A percentile compares a stretch with the other conserved stretches of the same genome.
phyloP scores from a whole-genome alignment of 2,329 filamentous ascomycete genomes.

The Coleophoma cylindrospora region DNA sequence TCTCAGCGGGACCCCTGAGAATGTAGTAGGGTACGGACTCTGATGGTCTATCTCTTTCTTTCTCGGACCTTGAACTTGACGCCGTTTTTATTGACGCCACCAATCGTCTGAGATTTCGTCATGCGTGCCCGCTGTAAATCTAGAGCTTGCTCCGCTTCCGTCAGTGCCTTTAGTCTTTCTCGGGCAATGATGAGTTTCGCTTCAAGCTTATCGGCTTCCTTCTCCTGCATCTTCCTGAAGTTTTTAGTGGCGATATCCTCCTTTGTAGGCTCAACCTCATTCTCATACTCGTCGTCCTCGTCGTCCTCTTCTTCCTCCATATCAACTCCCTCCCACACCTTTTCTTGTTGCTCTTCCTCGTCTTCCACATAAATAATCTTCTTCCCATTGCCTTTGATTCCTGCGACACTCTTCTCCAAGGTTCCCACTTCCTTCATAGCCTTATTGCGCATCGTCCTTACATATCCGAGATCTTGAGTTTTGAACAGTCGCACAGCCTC shows the following conservation, averaged over 20 bases:
- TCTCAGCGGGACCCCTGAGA: too few relatives aligned
- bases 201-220: slow-evolving; percentile 43
- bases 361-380: slow-evolving; percentile 30
- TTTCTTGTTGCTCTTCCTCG: slow-evolving; percentile 19
- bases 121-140: slow-evolving; percentile 57
- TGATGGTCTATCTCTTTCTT: slow-evolving; percentile 43
- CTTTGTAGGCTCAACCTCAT: slow-evolving; percentile 1
- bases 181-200: slow-evolving; percentile 42
- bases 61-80: slow-evolving; percentile 59
- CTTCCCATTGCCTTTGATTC: slow-evolving; percentile 23
- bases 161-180: slow-evolving; percentile 49
- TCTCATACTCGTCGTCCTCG: slow-evolving; percentile 6
- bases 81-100: slow-evolving; percentile 53
- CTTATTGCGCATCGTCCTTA: slow-evolving; percentile 57
- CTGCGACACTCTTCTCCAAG: slow-evolving; percentile 48
- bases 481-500: slow-evolving; percentile 60
- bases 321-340: slow-evolving; percentile 16
- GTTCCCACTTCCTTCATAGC: slow-evolving; percentile 50
- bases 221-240: slow-evolving; percentile 35
- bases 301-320: slow-evolving; percentile 17
- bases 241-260: slow-evolving; percentile 12
- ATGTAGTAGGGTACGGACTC: neutral
- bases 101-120: slow-evolving; percentile 59
- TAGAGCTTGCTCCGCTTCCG: slow-evolving; percentile 50
- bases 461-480: slow-evolving; percentile 63